Evolutionary conservation across 257 asterid genomes (phyloP).

Genomic region (Solanum paucissectum): DNA sequence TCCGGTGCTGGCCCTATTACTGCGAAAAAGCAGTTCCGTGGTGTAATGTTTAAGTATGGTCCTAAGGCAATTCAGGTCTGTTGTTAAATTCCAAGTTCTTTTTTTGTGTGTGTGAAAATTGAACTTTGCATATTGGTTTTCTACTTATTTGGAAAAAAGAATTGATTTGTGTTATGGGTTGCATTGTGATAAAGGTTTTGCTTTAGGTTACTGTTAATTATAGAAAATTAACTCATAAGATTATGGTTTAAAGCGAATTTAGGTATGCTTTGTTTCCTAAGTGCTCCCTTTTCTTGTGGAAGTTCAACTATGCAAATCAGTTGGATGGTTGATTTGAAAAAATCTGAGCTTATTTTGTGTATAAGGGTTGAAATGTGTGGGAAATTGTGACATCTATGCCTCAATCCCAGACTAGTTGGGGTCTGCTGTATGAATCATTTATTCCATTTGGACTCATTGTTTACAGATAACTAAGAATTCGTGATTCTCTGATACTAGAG

Average conservation of each 20-base stretch:
- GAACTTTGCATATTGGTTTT: not conserved
- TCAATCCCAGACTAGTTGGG: not conserved
- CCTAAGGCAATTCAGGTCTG: constrained; percentile 68
- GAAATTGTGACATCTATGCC: not conserved
- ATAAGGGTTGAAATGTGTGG: not conserved
- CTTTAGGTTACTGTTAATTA: not conserved
- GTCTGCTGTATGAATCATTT: not conserved
- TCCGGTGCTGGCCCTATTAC: constrained; percentile 39
- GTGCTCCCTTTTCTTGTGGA: not conserved
- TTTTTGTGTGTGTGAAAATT: not conserved
- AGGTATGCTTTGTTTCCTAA: not conserved
- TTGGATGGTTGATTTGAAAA: not conserved
- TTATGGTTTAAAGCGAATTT: not conserved
- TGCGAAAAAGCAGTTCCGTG: constrained; percentile 65
- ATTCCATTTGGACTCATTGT: not conserved
- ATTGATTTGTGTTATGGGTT: not conserved
- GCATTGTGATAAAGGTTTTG: not conserved
- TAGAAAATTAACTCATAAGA: not conserved
- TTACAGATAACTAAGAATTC: not conserved
- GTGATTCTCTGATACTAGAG: not conserved
- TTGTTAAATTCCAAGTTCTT: not conserved
- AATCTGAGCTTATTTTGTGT: not conserved
- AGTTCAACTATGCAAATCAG: not conserved
- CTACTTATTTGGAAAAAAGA: not conserved
- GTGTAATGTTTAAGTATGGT: constrained; percentile 84